Evolutionary conservation across 257 asterid genomes (phyloP), one percentile per base, ranked within the genome.

Genomic region (Solanum pimpinellifolium): DNA sequence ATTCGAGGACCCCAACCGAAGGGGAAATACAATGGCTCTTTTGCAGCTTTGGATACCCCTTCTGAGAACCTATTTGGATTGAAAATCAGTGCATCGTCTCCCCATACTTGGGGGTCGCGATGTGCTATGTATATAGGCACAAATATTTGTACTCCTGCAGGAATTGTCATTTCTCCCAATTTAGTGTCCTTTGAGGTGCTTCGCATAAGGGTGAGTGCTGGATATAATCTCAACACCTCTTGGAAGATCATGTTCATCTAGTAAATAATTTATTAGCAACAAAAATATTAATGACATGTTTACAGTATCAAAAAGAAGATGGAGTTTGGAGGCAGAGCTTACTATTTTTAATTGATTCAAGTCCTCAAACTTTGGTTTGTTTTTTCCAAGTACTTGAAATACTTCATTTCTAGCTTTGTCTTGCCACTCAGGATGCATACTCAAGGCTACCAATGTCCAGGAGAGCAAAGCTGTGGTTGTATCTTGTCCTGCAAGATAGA

Each of bases 341-440:
- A 89, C 90, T 73, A 89, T 11, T 86, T 35, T 89, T 15, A 89
- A 72, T 1, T 86, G 89, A 65, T 62, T 89, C 39, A 89, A 29
- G 39, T 81, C 83, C 20, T 83, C 73, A 9, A 86, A 66, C 70
- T 83, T 47, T 41, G 90, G 87, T 72, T 75, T 89, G 33, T 41
- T 83, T 52, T 89, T 89, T 10, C 90, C 90, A 44, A 47, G 25
- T 8, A 86, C 70, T 27, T 44, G 87, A 62, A 89, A 66, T 7
- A 86, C 89, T 37, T 89, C 90, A 42, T 83, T 86, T n/a, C 90
- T 83, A 1, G 90, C 87, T 49, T 47, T 86, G 29, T 86, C 87
- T 83, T 89, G 90, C 90, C 90, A 89, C 60, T 86, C 33, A 33
- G 89, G 89, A 80, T 86, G 90, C 87, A 86, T 89, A 12, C 82